Evolutionary conservation across 805 yeast species (phyloP).

Genomic region (Allodekkera sacchari): DNA sequence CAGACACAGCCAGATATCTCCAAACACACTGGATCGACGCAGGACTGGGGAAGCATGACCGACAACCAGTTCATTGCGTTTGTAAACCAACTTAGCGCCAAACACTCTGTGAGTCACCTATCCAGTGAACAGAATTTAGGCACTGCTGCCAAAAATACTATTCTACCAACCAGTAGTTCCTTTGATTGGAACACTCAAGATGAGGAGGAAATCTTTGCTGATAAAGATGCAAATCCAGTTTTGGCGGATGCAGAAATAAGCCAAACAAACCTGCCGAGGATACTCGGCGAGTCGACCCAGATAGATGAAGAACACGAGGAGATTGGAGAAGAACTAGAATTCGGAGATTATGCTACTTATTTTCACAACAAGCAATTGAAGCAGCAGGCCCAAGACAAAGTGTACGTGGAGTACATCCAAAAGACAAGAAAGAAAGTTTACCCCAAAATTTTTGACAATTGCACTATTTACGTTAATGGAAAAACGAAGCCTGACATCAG

Average conservation of each 20-base stretch:
- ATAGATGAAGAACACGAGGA: conserved; percentile 4
- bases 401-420: conserved; percentile 40
- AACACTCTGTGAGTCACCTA: background rate
- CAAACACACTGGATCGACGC: background rate
- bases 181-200: conserved; percentile 4
- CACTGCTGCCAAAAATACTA: background rate
- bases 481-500: conserved; percentile 74
- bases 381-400: conserved; percentile 52
- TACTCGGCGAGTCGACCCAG: background rate
- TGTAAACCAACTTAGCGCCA: conserved; percentile 27
- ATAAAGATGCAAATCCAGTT: conserved; percentile 5
- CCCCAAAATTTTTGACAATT: conserved; percentile 48
- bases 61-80: conserved; percentile 31
- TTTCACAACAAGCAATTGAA: conserved; percentile 51
- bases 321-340: conserved; percentile 29
- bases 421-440: conserved; percentile 23
- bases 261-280: too few species aligned
- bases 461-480: conserved; percentile 79
- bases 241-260: too few species aligned
- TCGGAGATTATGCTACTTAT: conserved; percentile 64
- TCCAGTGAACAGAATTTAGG: background rate
- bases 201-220: conserved; percentile 2
- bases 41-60: conserved; percentile 29
- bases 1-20: background rate
- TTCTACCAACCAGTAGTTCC: conserved; percentile 1